phyloP scores from a whole-genome alignment of 2,329 filamentous ascomycete species.

The Sordariomycetes sp. region DNA sequence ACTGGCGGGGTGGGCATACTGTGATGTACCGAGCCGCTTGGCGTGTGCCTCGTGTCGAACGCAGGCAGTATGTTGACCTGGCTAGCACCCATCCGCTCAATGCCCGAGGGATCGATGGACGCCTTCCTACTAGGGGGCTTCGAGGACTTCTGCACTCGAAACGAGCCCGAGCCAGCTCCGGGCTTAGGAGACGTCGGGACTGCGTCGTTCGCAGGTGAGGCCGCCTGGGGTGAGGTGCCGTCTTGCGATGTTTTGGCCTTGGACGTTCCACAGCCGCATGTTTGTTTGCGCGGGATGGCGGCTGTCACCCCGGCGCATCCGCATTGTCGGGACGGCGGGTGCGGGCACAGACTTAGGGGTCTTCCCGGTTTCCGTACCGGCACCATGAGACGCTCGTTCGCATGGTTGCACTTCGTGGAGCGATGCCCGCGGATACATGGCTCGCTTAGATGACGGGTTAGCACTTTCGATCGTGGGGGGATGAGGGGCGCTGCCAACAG shows the following conservation, averaged over 20 bases:
- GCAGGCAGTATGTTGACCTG: conserved; percentile 36
- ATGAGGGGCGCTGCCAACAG: background rate
- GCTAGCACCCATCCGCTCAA: conserved; percentile 43
- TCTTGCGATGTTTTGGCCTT: conserved; percentile 12
- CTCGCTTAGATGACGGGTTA: conserved; percentile 35
- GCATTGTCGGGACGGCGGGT: conserved; percentile 50
- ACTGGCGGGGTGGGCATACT: background rate
- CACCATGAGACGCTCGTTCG: conserved; percentile 55
- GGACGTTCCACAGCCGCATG: conserved; percentile 38
- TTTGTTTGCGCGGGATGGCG: conserved; percentile 48
- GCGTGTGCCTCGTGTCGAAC: background rate
- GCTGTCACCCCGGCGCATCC: conserved; percentile 54
- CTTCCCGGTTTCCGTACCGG: conserved; percentile 63
- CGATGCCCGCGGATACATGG: conserved; percentile 68
- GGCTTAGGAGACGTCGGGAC: conserved; percentile 9
- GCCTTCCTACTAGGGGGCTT: conserved; percentile 29
- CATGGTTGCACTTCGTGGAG: conserved; percentile 64
- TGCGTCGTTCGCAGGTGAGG: background rate
- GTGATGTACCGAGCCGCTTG: background rate
- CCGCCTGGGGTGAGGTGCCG: conserved; percentile 7
- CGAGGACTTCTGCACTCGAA: conserved; percentile 34
- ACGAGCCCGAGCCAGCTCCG: conserved; percentile 18
- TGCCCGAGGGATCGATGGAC: conserved; percentile 34
- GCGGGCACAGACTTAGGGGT: conserved; percentile 59
- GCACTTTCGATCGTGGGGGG: background rate